Base-by-base conservation (phyloP, 495 filamentous ascomycete genomes). In the Acidiella bohemica region DNA sequence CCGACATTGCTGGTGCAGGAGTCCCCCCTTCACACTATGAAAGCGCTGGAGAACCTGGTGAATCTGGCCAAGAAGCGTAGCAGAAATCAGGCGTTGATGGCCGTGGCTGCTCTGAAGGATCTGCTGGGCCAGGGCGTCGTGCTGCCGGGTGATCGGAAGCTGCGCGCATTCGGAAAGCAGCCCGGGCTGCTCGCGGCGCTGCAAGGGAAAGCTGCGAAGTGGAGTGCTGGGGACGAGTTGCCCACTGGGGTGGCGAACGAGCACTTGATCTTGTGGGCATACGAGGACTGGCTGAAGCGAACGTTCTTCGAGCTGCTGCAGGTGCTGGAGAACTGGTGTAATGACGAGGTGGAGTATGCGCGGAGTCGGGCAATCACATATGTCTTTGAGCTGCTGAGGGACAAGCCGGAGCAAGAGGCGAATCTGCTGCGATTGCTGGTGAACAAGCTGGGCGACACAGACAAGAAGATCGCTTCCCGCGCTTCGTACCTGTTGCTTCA, bases 371-470 rank as follows among this genome's bases (percentile, higher is more conserved):
- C 88, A 11, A 65, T 96, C 12, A 86, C 81, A 35, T 88, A 88
- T 38, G 78, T 94, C 22, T 94, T 72, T 53, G 84, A 90, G 47
- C 66, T 97, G 11, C 68, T 97, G 22, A 84, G 80, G 57, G 85
- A 90, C 59, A 97, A 95, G 60, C 90, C 90, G 1, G 90, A 97
- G 59, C 92, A 97, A 56, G 90, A 97, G 59, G 78, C 86, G 24
- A 97, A 97, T 56, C 67, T 97, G 29, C 67, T 97, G 33, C 73
- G 92, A 29, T 65, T 97, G 25, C 58, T 97, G 36, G 84, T 95
- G 28, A 95, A 97, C 63, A 96, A 96, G 58, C 76, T 96, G 14
- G 87, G 90, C 47, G 90, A 97, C 54, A 78, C 76, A 1, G 80
- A 88, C 39, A 88, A 84, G 58, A 96, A 96, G 60, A 85, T 97